Base-by-base conservation (phyloP, 192 early-diverging fungal species). In the Phlyctochytrium planicorne region DNA sequence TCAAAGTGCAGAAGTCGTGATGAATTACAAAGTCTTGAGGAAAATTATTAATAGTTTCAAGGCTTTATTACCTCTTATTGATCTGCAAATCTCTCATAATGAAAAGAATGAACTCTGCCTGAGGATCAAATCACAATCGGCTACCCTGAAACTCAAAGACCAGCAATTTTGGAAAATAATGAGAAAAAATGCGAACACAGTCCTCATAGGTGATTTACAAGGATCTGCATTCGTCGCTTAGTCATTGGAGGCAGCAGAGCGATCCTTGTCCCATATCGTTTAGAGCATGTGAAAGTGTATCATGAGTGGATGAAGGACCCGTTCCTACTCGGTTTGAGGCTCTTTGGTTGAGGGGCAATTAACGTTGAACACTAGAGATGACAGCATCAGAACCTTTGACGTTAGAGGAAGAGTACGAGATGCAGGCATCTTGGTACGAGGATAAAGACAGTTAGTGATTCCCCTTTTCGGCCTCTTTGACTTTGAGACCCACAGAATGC, bases 251-350 rank as follows among this genome's bases (percentile, higher is more conserved):
- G 27, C 53, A 76, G 2, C 79, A 82, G 60, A 80, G 79, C 62
- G 0, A 67, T 90, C 14, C 87, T 98, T 1, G 92, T 94, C 14
- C 96, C 96, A 0, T 98, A 98, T 82, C 80, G 82, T 52, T 71
- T 71, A 17, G 87, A 90, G 55, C 96, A 98, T 84, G 94, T 98
- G 0, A 81, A 80, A 12, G 81, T 71, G 62, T 98, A 98, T 73
- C 95, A 98, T 75, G 88, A 90, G 62, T 98, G 96, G 96, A 96
- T 98, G 94, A 86, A 92, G 69, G 90, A 89, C 6, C 89, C 91
- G 1, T 93, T 86, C 75, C 80, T 98, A 27, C 90, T 92, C 61
- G 89, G 89, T 88, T 33, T 30, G 17, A 31, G 32, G 34, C 37
- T 31, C 23, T 69, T 2, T 0, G 52, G 2, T 34, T 14, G 29